These are phyloP conservation scores for Lagenidium sp. DNA, from an alignment of 352 stramenopile genomes.

Conservation along the genomic window DNA sequence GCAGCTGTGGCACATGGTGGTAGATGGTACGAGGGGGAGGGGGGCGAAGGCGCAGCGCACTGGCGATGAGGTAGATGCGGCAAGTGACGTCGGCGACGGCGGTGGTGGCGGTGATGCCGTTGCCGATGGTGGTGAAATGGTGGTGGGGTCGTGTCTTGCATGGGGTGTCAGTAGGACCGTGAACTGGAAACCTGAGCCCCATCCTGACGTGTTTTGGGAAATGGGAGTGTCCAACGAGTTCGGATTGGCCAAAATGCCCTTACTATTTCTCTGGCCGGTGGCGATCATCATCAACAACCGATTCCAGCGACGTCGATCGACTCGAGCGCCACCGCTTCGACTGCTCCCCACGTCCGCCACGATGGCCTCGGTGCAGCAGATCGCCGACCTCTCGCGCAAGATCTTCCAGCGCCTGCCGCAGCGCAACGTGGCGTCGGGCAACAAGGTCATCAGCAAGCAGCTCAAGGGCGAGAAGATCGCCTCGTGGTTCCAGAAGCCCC, in stretches of 20 bases:
- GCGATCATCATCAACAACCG: too few relatives aligned
- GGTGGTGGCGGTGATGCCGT: background rate
- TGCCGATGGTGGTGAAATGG: too few relatives aligned
- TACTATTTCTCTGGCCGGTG: too few relatives aligned
- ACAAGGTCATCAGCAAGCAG: constrained; percentile 87
- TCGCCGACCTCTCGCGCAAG: constrained; percentile 77
- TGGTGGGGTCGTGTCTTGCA: too few relatives aligned
- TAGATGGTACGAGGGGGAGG: constrained; percentile 1
- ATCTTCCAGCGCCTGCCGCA: constrained; percentile 86
- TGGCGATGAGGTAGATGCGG: too few relatives aligned
- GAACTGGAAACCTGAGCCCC: too few relatives aligned
- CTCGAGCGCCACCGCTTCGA: too few relatives aligned
- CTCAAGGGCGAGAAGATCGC: constrained; percentile 81
- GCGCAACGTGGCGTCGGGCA: constrained; percentile 69
- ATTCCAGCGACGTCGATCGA: too few relatives aligned
- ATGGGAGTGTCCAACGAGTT: too few relatives aligned
- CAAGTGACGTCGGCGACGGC: background rate
- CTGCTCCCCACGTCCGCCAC: too few relatives aligned
- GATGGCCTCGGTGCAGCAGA: constrained; percentile 27
- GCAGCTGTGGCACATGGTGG: constrained; percentile 73
- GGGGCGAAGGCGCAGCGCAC: background rate
- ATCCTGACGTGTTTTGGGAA: constrained; percentile 6
- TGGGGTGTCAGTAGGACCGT: too few relatives aligned
- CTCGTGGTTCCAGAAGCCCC: constrained; percentile 83
- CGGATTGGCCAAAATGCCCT: constrained; percentile 9